phyloP scores from a whole-genome alignment of 2,329 filamentous ascomycete species.

The Orbilia ellipsospora region DNA sequence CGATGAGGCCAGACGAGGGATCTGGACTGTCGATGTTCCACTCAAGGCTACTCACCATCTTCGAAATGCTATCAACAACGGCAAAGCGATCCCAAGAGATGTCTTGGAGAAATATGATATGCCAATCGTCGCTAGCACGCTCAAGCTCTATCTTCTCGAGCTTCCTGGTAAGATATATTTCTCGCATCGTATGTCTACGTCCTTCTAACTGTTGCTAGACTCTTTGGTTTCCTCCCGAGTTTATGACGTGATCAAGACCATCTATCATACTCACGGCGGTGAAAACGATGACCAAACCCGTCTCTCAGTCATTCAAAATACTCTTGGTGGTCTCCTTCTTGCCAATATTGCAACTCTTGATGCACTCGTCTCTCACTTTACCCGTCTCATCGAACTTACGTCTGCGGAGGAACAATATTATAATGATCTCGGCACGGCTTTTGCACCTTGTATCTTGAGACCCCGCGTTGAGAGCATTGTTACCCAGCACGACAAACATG shows the following conservation, averaged over 20 bases:
- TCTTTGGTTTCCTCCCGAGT: slow-evolving; percentile 98
- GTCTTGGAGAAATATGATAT: slow-evolving; percentile 89
- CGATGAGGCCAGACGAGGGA: slow-evolving; percentile 88
- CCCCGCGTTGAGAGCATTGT: slow-evolving; percentile 88
- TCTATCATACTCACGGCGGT: slow-evolving; percentile 84
- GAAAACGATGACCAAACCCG: slow-evolving; percentile 82
- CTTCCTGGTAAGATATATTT: slow-evolving; percentile 76
- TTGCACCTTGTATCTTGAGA: slow-evolving; percentile 88
- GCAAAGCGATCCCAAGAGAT: slow-evolving; percentile 80
- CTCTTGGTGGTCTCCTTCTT: slow-evolving; percentile 90
- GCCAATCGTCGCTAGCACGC: slow-evolving; percentile 87
- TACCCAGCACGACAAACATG: slow-evolving; percentile 94
- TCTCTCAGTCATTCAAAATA: slow-evolving; percentile 92
- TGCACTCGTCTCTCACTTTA: slow-evolving; percentile 97
- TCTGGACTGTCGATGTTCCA: slow-evolving; percentile 95
- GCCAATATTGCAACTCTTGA: slow-evolving; percentile 99
- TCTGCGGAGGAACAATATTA: slow-evolving; percentile 92
- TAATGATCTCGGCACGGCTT: slow-evolving; percentile 74
- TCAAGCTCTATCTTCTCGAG: slow-evolving; percentile 95
- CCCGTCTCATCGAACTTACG: slow-evolving; percentile 92
- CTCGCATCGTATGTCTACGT: too few relatives aligned
- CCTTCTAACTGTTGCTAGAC: slow-evolving; percentile 68
- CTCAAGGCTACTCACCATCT: slow-evolving; percentile 85
- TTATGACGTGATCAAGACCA: slow-evolving; percentile 98
- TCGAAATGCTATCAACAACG: slow-evolving; percentile 84